Percentiles rank a stretch among this genome's conserved stretches.
Conservation (phyloP, 345 rosid species). For the Sisymbrium altissimum region DNA sequence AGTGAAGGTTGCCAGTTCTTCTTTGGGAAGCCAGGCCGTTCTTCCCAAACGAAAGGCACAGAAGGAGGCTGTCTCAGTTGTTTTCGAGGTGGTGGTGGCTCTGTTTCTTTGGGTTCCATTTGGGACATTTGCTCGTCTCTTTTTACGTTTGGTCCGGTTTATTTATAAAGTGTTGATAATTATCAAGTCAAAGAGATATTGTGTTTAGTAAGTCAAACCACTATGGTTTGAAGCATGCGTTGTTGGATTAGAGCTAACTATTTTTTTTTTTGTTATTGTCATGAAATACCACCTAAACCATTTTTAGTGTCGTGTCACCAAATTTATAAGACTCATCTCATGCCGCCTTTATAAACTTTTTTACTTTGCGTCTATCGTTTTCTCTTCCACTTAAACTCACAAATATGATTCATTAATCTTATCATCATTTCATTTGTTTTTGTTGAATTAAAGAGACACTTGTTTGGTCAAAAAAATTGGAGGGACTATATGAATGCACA, state of each 20-base stretch:
- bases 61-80: slow-evolving; percentile 59
- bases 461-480: not conserved
- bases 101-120: slow-evolving; percentile 34
- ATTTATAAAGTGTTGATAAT: slow-evolving; percentile 12
- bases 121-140: slow-evolving; percentile 9
- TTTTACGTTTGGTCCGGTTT: not conserved
- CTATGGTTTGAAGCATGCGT: slow-evolving; percentile 2
- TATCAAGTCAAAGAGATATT: slow-evolving; percentile 14
- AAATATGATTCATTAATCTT: slow-evolving; percentile 14
- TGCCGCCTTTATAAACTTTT: not conserved
- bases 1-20: slow-evolving; percentile 59
- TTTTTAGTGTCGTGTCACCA: slow-evolving; percentile 31
- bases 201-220: slow-evolving; percentile 21
- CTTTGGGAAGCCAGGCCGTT: slow-evolving; percentile 68
- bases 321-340: slow-evolving; percentile 11
- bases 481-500: not conserved
- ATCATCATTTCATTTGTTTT: not conserved
- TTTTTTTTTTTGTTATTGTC: not conserved
- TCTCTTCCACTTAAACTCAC: slow-evolving; percentile 15
- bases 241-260: slow-evolving; percentile 29
- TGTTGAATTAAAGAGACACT: not conserved
- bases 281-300: slow-evolving; percentile 33
- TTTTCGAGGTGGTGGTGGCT: slow-evolving; percentile 37
- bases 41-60: slow-evolving; percentile 89
- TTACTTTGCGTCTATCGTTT: not conserved